Percentiles rank a stretch among this genome's conserved stretches.
phyloP scores from a whole-genome alignment of 2,329 filamentous ascomycete genomes.

The Zymoseptoria passerinii region DNA sequence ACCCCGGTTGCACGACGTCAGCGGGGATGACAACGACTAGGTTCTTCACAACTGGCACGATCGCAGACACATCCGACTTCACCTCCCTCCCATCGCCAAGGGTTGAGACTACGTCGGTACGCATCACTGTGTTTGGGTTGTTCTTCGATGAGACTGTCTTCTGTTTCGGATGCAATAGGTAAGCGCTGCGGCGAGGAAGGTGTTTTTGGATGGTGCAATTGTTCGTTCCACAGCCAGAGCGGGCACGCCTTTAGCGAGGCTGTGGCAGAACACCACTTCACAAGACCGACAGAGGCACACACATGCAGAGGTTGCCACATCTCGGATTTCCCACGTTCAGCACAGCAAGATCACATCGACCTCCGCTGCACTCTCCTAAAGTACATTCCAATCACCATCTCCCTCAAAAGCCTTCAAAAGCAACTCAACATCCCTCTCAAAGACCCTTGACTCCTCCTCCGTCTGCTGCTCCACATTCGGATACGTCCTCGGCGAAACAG shows the following conservation, averaged over 20 bases:
- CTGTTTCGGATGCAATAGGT: no score
- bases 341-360: not conserved
- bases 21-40: not conserved
- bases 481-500: not conserved
- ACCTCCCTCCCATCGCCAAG: not conserved
- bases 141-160: no score
- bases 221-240: no score
- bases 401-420: not conserved
- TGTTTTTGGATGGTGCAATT: no score
- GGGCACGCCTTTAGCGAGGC: no score
- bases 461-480: not conserved
- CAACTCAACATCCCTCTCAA: not conserved
- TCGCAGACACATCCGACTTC: not conserved
- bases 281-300: no score
- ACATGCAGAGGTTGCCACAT: no score
- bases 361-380: not conserved
- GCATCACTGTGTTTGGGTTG: not conserved
- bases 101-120: not conserved
- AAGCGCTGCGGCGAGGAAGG: no score
- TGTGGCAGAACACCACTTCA: no score
- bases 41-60: not conserved
- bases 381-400: not conserved
- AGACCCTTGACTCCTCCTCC: not conserved
- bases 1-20: not conserved
- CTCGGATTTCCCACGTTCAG: not conserved